Base-by-base conservation (phyloP, 495 filamentous ascomycete genomes). In the Aspergillus egyptiacus region DNA sequence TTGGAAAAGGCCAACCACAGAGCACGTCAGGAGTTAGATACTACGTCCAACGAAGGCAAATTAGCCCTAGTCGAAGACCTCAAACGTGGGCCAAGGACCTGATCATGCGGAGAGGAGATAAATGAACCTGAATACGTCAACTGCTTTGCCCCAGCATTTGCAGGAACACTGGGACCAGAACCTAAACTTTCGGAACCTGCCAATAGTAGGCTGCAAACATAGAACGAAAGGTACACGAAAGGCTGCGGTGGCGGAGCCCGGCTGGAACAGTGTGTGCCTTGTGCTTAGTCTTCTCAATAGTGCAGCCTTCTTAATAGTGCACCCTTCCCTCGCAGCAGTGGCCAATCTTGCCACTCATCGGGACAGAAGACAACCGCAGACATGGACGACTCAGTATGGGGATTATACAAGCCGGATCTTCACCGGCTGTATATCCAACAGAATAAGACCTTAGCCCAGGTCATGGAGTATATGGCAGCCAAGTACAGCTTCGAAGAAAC, bases 401-500 rank as follows among this genome's bases (percentile, higher is more conserved):
- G 46, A 41, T 28, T 35, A 19, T 41, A 46, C 41, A 46, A 38
- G 41, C 24, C n/a, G 1, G 40, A 55, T 22, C 65, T 71, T 23
- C 57, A 64, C 45, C 58, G 60, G 19, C 61, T 69, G 8, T 67
- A 75, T 40, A 58, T 66, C 33, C 58, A 69, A 44, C 58, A 72
- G 43, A 63, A 68, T n/a, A 60, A 54, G 53, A 64, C 62, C 7
- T 58, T 75, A 30, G 55, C 58, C 20, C 58, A 70, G 31, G 67
- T 71, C 4, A 73, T 68, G 64, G 54, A 61, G 18, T 39, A 66
- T 45, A 72, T 73, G 70, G 59, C 63, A 25, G 39, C 64, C 32
- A 51, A 60, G 20, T 55, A 73, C 34, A 43, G 51, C 17, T 72
- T 72, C 52, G 56, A 54, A 24, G 65, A 63, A 37, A 73, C 65